Percentiles rank a stretch among this genome's conserved stretches.
phyloP scores from a whole-genome alignment of 768 basidiomycete genomes.

The Paxillus involutus region DNA sequence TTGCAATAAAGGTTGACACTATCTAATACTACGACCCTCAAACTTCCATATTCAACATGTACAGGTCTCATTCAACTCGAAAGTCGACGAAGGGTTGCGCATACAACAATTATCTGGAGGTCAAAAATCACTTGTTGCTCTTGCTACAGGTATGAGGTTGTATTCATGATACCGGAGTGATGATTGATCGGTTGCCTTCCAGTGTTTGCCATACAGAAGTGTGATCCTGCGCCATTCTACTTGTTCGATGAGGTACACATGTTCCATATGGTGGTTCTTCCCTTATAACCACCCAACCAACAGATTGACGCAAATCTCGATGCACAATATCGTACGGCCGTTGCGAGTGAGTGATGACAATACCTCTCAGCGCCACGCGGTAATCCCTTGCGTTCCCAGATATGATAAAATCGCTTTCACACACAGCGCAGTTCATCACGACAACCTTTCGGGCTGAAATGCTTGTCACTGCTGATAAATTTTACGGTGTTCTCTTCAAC shows the following conservation, averaged over 20 bases:
- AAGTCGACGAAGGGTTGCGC: slow-evolving; percentile 92
- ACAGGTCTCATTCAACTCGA: slow-evolving; percentile 98
- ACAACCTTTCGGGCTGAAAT: slow-evolving; percentile 99
- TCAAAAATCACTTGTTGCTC: slow-evolving; percentile 94
- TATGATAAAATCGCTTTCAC: slow-evolving; percentile 92
- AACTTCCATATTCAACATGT: not conserved
- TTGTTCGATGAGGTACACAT: slow-evolving; percentile 86
- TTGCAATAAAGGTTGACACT: slow-evolving; percentile 80
- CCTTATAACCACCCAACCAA: not conserved
- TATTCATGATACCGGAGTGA: not conserved
- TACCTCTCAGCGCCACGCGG: slow-evolving; percentile 36
- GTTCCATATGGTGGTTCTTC: not conserved
- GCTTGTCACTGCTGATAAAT: slow-evolving; percentile 93
- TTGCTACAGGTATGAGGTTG: slow-evolving; percentile 71
- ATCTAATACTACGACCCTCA: not conserved
- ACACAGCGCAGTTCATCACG: slow-evolving; percentile 93
- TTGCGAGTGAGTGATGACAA: slow-evolving; percentile 67
- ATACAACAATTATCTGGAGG: slow-evolving; percentile 98
- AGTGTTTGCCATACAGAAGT: slow-evolving; percentile 99
- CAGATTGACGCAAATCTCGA: slow-evolving; percentile 98
- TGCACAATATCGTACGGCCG: slow-evolving; percentile 96
- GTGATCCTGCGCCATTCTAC: slow-evolving; percentile 98
- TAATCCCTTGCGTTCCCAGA: slow-evolving; percentile 12
- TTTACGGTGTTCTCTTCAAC: slow-evolving; percentile 96
- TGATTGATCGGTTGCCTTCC: slow-evolving; percentile 6